Evolutionary conservation across 371 early-diverging fungal genomes (phyloP), one percentile per base, ranked within the genome.

Genomic region (Actinomortierella wolfii): DNA sequence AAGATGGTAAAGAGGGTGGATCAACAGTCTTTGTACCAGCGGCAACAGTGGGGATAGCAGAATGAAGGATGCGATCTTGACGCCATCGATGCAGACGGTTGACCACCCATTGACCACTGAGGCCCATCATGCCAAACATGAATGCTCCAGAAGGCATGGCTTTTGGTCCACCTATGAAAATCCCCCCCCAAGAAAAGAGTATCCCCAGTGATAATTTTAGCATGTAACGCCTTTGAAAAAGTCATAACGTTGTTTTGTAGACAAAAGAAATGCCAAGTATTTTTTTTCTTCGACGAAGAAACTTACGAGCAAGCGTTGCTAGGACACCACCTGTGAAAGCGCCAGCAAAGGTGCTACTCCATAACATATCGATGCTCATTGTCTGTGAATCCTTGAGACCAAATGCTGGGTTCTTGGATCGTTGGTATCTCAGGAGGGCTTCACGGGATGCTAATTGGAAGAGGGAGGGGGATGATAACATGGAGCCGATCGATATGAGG

Each of bases 311-410:
- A 20, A 79, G 60, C 14, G 84, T 83, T 5, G 83, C 68, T 15
- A 86, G 60, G 13, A 84, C 58, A 26, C 86, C 85, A 56, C 86
- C 86, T 24, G 84, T 83, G 9, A 78, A 81, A 6, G 77, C 78
- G 48, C 86, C 86, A 41, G 86, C 84, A 76, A 84, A 61, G 0
- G 84, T 76, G 61, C 86, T 86, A 28, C 85, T 84, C 41, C 82
- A 71, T 20, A 84, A 62, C 23, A 79, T 80, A 75, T 86, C 86
- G 41, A 79, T 61, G 26, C 83, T 83, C 55, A 78, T 69, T 5
- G 85, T 86, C 62, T 84, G 78, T 15, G 85, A 84, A 54, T 82
- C 81, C 47, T 83, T 83, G 24, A 83, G 61, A 40, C 85, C 83
- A 63, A 71, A 86, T n/a, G 75, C 69, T 14, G 82, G 76, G 60